Percentiles rank a stretch among this genome's conserved stretches.
These are phyloP conservation scores for Geranium rotundifolium DNA, from an alignment of 345 rosid genomes.

Conservation along the genomic window DNA sequence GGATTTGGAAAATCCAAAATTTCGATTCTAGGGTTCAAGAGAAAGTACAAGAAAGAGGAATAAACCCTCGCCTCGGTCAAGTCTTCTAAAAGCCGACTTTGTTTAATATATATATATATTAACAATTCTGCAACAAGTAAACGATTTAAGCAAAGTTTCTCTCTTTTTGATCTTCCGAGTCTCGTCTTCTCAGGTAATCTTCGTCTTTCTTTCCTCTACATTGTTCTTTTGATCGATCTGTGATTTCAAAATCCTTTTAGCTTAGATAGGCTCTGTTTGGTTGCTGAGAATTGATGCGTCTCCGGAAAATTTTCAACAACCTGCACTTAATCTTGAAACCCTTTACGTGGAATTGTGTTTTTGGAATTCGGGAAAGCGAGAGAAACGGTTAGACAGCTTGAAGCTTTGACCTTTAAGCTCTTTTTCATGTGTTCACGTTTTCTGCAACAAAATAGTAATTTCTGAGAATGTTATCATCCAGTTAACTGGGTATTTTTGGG, in stretches of 20 bases:
- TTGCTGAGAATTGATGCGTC: not conserved
- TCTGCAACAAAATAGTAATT: not conserved
- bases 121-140: not conserved
- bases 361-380: not conserved
- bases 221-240: not conserved
- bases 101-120: too few species aligned
- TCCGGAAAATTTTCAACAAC: not conserved
- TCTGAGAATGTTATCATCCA: not conserved
- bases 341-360: not conserved
- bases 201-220: not conserved
- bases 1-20: too few species aligned
- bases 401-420: not conserved
- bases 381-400: not conserved
- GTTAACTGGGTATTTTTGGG: not conserved
- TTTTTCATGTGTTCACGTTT: not conserved
- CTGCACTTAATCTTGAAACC: not conserved
- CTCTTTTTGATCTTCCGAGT: not conserved
- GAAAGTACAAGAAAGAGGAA: not conserved
- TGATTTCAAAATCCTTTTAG: not conserved
- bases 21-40: not conserved
- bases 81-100: not conserved
- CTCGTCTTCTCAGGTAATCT: conserved; percentile 5
- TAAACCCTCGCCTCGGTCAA: not conserved
- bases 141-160: not conserved
- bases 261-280: not conserved